Conservation (phyloP, 768 basidiomycete genomes). For the Podaxis carcinomalis region DNA sequence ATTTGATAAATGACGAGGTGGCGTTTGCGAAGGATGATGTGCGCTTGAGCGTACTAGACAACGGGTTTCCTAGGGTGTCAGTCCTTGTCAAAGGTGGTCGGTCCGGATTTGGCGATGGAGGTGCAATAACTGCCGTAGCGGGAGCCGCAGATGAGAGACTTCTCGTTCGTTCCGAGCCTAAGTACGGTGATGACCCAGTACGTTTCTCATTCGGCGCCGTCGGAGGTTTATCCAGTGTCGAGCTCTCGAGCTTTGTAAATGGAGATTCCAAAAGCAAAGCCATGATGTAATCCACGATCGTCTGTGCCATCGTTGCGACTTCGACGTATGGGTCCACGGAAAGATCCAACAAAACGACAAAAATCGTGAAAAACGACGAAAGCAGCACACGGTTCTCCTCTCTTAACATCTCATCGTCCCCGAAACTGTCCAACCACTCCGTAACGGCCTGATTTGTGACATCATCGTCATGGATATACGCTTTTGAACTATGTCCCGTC, state of each 20-base stretch:
- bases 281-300: slow-evolving; percentile 88
- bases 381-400: slow-evolving; percentile 80
- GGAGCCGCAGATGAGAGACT: neutral
- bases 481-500: slow-evolving; percentile 22
- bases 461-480: slow-evolving; percentile 57
- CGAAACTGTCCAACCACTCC: slow-evolving; percentile 75
- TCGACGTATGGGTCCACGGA: slow-evolving; percentile 92
- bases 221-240: slow-evolving; percentile 54
- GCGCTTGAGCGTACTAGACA: slow-evolving; percentile 64
- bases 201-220: slow-evolving; percentile 35
- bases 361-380: slow-evolving; percentile 94
- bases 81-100: slow-evolving; percentile 51
- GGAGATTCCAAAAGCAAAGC: slow-evolving; percentile 88
- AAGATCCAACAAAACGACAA: slow-evolving; percentile 81
- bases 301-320: slow-evolving; percentile 87
- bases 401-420: slow-evolving; percentile 58
- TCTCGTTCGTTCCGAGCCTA: slow-evolving; percentile 15
- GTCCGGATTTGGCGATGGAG: slow-evolving; percentile 34
- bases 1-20: slow-evolving; percentile 63
- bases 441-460: slow-evolving; percentile 64
- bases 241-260: slow-evolving; percentile 69
- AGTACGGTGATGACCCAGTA: slow-evolving; percentile 37
- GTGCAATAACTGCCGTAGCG: slow-evolving; percentile 8
- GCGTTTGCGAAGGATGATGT: slow-evolving; percentile 81
- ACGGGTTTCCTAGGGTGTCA: slow-evolving; percentile 58